Conservation (phyloP, 78 protist genomes). For the slime mould (Dictyostelium discoideum) region DNA sequence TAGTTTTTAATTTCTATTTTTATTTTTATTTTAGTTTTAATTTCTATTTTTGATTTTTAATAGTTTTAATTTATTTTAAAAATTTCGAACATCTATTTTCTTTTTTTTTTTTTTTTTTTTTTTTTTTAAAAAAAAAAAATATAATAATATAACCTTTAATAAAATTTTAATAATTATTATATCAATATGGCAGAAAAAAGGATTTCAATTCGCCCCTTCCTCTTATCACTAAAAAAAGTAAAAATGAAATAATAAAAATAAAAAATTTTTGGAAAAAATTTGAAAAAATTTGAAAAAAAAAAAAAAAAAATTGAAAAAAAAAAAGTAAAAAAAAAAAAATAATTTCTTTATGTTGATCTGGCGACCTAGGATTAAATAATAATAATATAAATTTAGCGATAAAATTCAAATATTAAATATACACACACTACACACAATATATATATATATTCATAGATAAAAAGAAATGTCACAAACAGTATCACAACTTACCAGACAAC, state of each 20-base stretch:
- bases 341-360: not conserved
- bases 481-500: slow-evolving; percentile 13
- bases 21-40: too few relatives aligned
- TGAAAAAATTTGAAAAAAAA: not conserved
- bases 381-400: too few relatives aligned
- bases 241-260: not conserved
- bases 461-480: not conserved
- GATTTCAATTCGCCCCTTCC: too few relatives aligned
- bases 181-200: too few relatives aligned
- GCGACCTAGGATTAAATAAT: not conserved
- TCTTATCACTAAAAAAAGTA: not conserved
- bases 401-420: not conserved
- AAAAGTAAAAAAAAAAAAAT: not conserved
- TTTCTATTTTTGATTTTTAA: too few relatives aligned
- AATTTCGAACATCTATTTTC: too few relatives aligned
- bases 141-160: too few relatives aligned
- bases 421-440: not conserved
- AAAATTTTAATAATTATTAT: too few relatives aligned
- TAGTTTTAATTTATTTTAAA: too few relatives aligned
- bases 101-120: too few relatives aligned
- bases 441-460: not conserved
- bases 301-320: not conserved
- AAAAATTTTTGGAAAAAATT: not conserved
- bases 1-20: too few relatives aligned
- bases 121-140: too few relatives aligned